These are phyloP conservation scores for Pleodorina starrii DNA, from an alignment of 139 green algal genomes.

Conservation along the genomic window DNA sequence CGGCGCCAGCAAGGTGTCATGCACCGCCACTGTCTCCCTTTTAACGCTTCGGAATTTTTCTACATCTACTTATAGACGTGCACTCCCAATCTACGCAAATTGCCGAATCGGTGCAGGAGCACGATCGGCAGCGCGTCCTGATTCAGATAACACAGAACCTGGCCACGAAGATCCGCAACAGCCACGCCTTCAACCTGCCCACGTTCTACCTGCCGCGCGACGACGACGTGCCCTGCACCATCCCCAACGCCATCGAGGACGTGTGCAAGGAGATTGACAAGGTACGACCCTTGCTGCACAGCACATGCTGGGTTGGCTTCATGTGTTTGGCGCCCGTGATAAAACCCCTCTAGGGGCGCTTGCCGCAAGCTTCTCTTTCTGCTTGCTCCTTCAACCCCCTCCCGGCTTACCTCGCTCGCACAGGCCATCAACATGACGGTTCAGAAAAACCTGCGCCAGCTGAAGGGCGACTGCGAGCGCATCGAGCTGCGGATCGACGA, in stretches of 20 bases:
- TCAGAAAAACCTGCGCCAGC: conserved; percentile 73
- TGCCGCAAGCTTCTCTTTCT: too few relatives aligned
- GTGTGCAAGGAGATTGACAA: conserved; percentile 80
- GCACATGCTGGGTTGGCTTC: too few relatives aligned
- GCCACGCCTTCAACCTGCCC: conserved; percentile 81
- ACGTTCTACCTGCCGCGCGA: conserved; percentile 75
- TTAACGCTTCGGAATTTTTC: too few relatives aligned
- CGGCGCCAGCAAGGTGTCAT: too few relatives aligned
- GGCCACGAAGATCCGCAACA: conserved; percentile 74
- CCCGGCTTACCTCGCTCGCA: too few relatives aligned
- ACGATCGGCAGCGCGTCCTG: conserved; percentile 69
- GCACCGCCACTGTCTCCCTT: too few relatives aligned
- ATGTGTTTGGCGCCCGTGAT: too few relatives aligned
- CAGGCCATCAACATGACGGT: conserved; percentile 72
- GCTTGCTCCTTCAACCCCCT: too few relatives aligned
- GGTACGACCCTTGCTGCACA: too few relatives aligned
- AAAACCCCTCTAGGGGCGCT: too few relatives aligned
- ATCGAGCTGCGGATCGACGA: conserved; percentile 54
- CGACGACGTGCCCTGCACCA: conserved; percentile 63
- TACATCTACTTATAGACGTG: too few relatives aligned
- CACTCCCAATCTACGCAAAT: too few relatives aligned
- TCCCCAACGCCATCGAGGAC: conserved; percentile 82
- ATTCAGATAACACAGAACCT: conserved; percentile 70
- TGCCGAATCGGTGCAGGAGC: conserved; percentile 59
- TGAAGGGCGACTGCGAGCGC: conserved; percentile 74